A percentile compares a stretch with the other conserved stretches of the same genome.
Conservation (phyloP, 2,329 filamentous ascomycete genomes). For the Pseudogymnoascus verrucosus region DNA sequence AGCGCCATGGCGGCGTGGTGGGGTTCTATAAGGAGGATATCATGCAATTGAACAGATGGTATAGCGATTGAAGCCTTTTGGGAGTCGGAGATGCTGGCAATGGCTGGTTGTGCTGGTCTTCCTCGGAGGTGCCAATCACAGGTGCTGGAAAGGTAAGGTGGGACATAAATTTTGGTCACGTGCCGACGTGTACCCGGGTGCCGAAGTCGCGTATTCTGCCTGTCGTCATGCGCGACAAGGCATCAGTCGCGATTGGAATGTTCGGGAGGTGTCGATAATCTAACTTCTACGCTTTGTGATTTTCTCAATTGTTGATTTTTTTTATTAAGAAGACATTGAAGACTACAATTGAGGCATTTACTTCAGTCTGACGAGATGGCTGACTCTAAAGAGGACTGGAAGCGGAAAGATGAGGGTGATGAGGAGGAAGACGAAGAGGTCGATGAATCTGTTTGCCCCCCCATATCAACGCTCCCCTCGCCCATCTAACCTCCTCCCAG, state of each 20-base stretch:
- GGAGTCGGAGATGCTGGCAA: background rate
- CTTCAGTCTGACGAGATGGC: slow-evolving; percentile 15
- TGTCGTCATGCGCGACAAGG: slow-evolving; percentile 4
- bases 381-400: slow-evolving; percentile 16
- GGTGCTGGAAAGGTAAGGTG: background rate
- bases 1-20: slow-evolving; percentile 31
- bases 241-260: slow-evolving; percentile 6
- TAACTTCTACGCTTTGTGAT: background rate
- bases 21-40: background rate
- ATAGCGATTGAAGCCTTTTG: background rate
- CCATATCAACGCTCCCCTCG: background rate
- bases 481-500: slow-evolving; percentile 35
- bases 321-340: background rate
- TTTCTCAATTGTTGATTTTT: background rate
- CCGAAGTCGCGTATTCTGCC: slow-evolving; percentile 4
- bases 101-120: background rate
- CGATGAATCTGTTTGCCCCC: slow-evolving; percentile 50
- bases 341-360: background rate
- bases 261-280: background rate
- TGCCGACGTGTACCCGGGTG: background rate
- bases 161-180: background rate
- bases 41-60: background rate
- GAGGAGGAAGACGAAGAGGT: slow-evolving; percentile 64
- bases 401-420: slow-evolving; percentile 37
- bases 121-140: background rate